Evolutionary conservation across 179 eudicot genomes (phyloP), one percentile per base, ranked within the genome.

Genomic region (Corrigiola litoralis): DNA sequence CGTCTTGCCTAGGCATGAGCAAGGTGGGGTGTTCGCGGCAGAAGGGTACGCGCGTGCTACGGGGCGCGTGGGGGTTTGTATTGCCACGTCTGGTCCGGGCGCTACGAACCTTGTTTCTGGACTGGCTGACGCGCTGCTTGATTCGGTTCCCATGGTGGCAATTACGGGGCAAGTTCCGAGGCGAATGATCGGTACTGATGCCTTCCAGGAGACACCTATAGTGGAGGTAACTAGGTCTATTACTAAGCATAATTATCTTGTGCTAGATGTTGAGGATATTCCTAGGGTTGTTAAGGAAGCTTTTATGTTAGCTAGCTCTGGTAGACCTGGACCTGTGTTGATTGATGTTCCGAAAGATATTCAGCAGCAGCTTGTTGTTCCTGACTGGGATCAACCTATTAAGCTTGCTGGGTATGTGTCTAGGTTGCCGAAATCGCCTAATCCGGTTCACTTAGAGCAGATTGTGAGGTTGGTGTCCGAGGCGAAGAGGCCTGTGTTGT

Each of bases 1-100:
- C 74, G 70, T 87, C 48, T 88, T 92, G n/a, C 91, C 87, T 4
- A 83, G 95, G 21, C 95, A 90, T 63, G 92, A 92, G 55, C 96
- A 92, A 41, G 96, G 92, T 25, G 98, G 88, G 0, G 69, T 82
- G 1, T 89, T 92, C 54, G 88, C 95, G 1, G 95, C 98, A 2
- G 96, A 87, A 65, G 98, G 92, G 0, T 89, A 92, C 66, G 98
- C 98, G 0, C 92, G 96, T 6, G 90, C 95, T 49, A 71, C 89
- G 4, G 90, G 90, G 12, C 36, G 50, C 5, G 92, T 89, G 1
- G 97, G 97, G 0, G 92, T 92, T 14, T 92, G 98, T 45, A 92
- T 92, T 25, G 96, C 96, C n/a, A 92, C 95, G 2, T 92, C 96
- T 0, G 98, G 98, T 6, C 98, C 98, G 5, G 95, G 96, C 1